Evolutionary conservation across 495 filamentous ascomycete species (phyloP).

Genomic region (Rusavskia elegans): DNA sequence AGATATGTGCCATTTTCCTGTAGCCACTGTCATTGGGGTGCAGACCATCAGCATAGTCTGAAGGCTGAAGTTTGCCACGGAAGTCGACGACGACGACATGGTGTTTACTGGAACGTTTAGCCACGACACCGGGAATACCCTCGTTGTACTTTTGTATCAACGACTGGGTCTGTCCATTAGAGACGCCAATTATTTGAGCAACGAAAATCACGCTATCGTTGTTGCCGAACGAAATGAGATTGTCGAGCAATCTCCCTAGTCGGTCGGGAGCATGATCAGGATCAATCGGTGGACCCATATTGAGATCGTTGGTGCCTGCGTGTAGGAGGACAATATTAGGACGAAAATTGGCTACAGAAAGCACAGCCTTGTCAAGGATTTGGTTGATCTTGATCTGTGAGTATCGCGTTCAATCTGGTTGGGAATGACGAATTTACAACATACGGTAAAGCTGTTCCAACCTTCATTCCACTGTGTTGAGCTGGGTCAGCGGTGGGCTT

Average conservation of each 20-base stretch:
- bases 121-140: slow-evolving; percentile 15
- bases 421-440: neutral
- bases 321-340: slow-evolving; percentile 11
- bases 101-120: slow-evolving; percentile 9
- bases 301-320: slow-evolving; percentile 13
- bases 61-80: slow-evolving; percentile 3
- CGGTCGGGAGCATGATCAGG: slow-evolving; percentile 12
- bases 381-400: slow-evolving; percentile 21
- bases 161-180: slow-evolving; percentile 15
- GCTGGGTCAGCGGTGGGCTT: neutral
- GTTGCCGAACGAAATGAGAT: slow-evolving; percentile 17
- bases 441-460: slow-evolving; percentile 23
- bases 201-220: slow-evolving; percentile 24
- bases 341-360: neutral
- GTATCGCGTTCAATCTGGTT: neutral
- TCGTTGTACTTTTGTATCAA: slow-evolving; percentile 16
- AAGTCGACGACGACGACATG: slow-evolving; percentile 16
- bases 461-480: slow-evolving; percentile 36
- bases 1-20: slow-evolving; percentile 28
- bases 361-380: slow-evolving; percentile 11
- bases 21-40: slow-evolving; percentile 32
- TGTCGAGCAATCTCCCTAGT: slow-evolving; percentile 18
- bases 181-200: slow-evolving; percentile 18
- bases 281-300: neutral
- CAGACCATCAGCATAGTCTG: slow-evolving; percentile 13